Base-by-base conservation (phyloP, 192 early-diverging fungal species). In the Endogone sp. region DNA sequence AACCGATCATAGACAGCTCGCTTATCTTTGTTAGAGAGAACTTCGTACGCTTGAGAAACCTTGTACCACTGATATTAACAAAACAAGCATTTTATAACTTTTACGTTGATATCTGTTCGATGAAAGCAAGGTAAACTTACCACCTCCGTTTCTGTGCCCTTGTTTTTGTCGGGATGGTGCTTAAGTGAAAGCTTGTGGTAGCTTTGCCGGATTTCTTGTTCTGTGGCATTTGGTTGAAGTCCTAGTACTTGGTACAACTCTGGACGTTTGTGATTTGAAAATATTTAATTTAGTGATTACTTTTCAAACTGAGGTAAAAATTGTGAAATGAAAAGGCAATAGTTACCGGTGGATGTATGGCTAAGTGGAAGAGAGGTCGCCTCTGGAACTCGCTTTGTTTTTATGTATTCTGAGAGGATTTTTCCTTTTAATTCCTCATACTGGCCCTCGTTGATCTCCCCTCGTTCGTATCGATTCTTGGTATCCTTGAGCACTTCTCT, bases 101-200 rank as follows among this genome's bases (percentile, higher is more conserved):
- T 49, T 49, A 0, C 37, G 6, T 49, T 49, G 16, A 11, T 49
- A 11, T 11, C 37, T 49, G 16, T 49, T 49, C 37, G 37, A 16
- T 49, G 0, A 16, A 6, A 16, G 6, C 37, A 6, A 6, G 37
- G 37, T 49, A 6, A 1, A 11, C 16, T 11, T 49, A 49, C 0
- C 16, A 11, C 37, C 9, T 6, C 37, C 37, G 6, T 44, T 49
- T 49, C 37, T 1, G 16, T 16, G 37, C 37, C 37, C 9, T 49
- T 49, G 37, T 49, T 49, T 81, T 93, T 95, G 76, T 95, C 93
- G 13, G 93, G 93, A 71, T 89, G 88, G 70, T 87, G 93, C 71
- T 95, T 94, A 62, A 98, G 82, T 16, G 98, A 96, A 67, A 97
- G 84, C 83, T 99, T 99, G 64, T 94, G 81, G 89, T 97, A 97